Evolutionary conservation across 2,329 filamentous ascomycete species (phyloP), one percentile per base, ranked within the genome.

Genomic region (Colletotrichum lentis): DNA sequence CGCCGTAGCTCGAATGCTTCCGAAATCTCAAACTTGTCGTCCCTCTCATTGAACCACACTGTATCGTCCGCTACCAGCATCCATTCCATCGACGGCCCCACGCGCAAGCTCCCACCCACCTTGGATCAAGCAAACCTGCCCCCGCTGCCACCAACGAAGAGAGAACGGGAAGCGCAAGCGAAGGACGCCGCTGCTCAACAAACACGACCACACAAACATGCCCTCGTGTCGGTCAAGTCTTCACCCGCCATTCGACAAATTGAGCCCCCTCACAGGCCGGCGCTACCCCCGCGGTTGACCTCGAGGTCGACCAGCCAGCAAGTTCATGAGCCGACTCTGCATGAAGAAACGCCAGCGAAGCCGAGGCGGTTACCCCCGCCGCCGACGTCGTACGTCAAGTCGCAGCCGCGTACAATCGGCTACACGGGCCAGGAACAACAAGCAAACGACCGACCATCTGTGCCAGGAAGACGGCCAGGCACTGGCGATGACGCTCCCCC

Each of bases 1-100:
- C 81, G 87, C 27, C 82, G 85, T 63, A 84, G 81, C 56, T 90
- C 88, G 20, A 84, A 84, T 49, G 85, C 87, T 0, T 90, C 88
- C 2, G 86, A 86, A 37, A 73, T 83, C 46, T 90, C 87, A 7
- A 81, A 80, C 12, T 73, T 85, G 18, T 89, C 88, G 4, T 82
- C 80, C 1, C 74, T 85, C 24, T 88, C 86, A 1, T 71, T 86
- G 49, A 82, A 80, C 41, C 78, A 78, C 6, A 78, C 79, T 3
- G 73, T 77, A 35, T 83, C 82, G 10, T 86, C 85, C 2, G 79
- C 79, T 24, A 82, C 84, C 0, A 88, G 83, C 72, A 77, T 80
- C 54, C 77, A 79, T 10, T 84, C 85, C 1, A 76, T 77, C 24
- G 82, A 83, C 12, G 74, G 78, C 10, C 70, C 76, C 4, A 72